Base-by-base conservation (phyloP, 306 rosid genomes). In the Citrullus colocynthis region DNA sequence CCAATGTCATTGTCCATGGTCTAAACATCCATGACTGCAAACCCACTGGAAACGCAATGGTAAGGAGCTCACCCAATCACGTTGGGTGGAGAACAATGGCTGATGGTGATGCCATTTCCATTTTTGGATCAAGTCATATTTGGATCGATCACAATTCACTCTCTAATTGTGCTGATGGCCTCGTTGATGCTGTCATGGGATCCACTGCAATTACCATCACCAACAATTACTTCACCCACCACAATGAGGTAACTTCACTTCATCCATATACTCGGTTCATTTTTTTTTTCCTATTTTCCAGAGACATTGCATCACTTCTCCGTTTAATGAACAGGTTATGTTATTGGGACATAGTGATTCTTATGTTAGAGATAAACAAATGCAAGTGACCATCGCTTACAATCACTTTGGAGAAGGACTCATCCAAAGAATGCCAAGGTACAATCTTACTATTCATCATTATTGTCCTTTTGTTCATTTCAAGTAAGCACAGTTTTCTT, bases 371-470 rank as follows among this genome's bases (percentile, higher is more conserved):
- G 98, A 95, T 93, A 95, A 92, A 85, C 90, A 65, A 59, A 95
- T 95, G 98, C 98, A 95, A 83, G 98, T 92, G 79, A 94, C 98
- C 66, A 94, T 94, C 70, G 98, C 98, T 11, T 94, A 94, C 88
- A 94, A 94, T 92, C 98, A 94, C 82, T 94, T 94, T 70, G 98
- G 98, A 74, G 96, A 92, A 80, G 98, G 98, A 78, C 98, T 94
- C 37, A 94, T 94, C 67, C 98, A 94, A 85, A 92, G 98, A 86
- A 94, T 94, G 98, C 98, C 98, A n/a, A 81, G 98, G 98, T 95
- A 75, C 60, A 58, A 76, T 60, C 58, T 24, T 49, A 71, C 37
- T 34, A 16, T 74, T 51, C 28, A 52, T 49, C 60, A 52, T 73
- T 51, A 48, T 7, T 48, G 44, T 51, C 60, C 77, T 32, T 73